Conservation (phyloP, 2,329 filamentous ascomycete species). For the Zymoseptoria passerinii region DNA sequence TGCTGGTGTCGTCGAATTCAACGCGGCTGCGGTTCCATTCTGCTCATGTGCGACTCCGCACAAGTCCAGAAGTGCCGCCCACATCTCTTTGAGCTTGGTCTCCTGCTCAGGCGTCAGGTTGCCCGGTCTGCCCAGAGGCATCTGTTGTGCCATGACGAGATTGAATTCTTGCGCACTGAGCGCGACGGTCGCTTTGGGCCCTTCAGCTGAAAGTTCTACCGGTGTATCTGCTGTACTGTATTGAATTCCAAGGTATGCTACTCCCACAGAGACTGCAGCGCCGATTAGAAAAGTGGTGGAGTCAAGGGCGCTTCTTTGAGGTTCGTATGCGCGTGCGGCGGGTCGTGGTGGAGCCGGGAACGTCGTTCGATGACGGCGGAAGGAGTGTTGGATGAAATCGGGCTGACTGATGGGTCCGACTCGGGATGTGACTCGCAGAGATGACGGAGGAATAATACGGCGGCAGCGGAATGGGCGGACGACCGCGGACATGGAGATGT, state of each 20-base stretch:
- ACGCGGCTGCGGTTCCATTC: constrained; percentile 15
- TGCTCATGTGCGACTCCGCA: constrained; percentile 50
- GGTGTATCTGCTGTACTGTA: constrained; percentile 7
- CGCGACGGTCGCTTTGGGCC: constrained; percentile 3
- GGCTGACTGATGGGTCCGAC: background rate
- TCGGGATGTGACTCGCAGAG: background rate
- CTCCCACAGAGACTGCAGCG: constrained; percentile 14
- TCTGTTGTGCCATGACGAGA: constrained; percentile 2
- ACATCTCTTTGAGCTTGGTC: constrained; percentile 78
- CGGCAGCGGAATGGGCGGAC: constrained; percentile 1
- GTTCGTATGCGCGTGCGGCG: constrained; percentile 1
- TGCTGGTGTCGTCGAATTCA: constrained; percentile 19
- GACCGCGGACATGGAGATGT: constrained; percentile 2
- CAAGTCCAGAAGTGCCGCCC: constrained; percentile 66
- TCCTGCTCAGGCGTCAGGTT: constrained; percentile 88
- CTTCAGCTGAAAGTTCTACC: background rate
- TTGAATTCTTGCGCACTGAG: constrained; percentile 10
- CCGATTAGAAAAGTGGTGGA: constrained; percentile 18
- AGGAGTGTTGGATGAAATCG: background rate
- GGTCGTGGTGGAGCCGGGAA: background rate
- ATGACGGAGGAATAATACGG: background rate
- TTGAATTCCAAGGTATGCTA: constrained; percentile 17
- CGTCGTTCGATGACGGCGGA: background rate
- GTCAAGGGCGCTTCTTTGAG: constrained; percentile 13
- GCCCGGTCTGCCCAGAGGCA: constrained; percentile 63